Conservation (phyloP, 495 filamentous ascomycete genomes). For the Tuber calosporum region DNA sequence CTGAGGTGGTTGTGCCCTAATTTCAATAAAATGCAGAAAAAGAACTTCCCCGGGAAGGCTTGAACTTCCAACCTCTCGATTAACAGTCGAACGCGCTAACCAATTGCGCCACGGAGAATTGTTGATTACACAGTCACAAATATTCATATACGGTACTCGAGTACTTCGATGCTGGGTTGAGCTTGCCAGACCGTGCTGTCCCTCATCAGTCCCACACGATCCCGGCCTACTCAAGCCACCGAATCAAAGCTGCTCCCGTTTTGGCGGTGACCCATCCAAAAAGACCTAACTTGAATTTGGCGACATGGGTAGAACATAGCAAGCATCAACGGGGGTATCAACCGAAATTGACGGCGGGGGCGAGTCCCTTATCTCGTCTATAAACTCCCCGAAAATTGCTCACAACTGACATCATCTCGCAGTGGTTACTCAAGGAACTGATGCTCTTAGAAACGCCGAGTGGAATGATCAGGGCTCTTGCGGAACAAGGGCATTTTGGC, state of each 20-base stretch:
- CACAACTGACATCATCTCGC: neutral
- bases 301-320: no score
- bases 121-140: neutral
- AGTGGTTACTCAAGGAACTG: neutral
- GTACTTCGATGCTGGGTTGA: no score
- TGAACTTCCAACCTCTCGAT: conserved; percentile 50
- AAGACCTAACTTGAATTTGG: no score
- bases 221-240: no score
- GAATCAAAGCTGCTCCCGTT: no score
- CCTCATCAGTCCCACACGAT: neutral
- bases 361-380: neutral
- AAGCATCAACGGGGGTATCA: no score
- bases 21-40: conserved; percentile 1
- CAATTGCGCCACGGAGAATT: conserved; percentile 48
- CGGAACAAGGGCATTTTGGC: neutral
- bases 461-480: neutral
- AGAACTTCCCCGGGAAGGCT: conserved; percentile 44
- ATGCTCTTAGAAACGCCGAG: neutral
- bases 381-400: neutral
- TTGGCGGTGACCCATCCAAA: no score
- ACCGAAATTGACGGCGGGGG: neutral
- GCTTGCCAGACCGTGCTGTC: neutral
- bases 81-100: conserved; percentile 51
- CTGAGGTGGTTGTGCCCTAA: neutral
- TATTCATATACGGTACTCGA: neutral